Conservation (phyloP, 75 land plant species). For the Pseudotsuga menziesii region DNA sequence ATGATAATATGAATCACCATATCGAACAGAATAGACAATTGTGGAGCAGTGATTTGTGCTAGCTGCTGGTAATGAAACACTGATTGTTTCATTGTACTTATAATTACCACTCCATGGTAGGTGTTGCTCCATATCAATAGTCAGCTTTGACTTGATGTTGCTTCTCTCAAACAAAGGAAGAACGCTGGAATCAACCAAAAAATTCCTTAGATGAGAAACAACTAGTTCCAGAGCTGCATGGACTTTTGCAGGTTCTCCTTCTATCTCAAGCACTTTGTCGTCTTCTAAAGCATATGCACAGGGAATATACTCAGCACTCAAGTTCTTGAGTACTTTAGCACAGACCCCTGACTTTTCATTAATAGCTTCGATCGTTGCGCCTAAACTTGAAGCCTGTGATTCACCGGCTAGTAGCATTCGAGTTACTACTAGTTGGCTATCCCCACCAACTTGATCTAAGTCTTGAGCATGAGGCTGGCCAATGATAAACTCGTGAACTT, state of each 20-base stretch:
- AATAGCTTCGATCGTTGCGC: conserved; percentile 27
- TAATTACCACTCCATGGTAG: conserved; percentile 6
- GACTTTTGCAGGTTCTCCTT: conserved; percentile 22
- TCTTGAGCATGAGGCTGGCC: too few relatives aligned
- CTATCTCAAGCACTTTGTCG: conserved; percentile 27
- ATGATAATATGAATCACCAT: too few relatives aligned
- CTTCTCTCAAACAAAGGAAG: conserved; percentile 22
- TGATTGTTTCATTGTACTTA: background rate
- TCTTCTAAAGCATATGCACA: conserved; percentile 22
- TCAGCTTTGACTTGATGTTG: conserved; percentile 17
- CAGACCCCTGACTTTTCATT: background rate
- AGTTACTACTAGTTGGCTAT: too few relatives aligned
- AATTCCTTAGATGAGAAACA: conserved; percentile 17
- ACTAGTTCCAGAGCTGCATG: conserved; percentile 31
- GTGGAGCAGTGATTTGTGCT: background rate
- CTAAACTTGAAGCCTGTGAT: conserved; percentile 19
- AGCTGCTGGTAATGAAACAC: background rate
- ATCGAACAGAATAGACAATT: background rate
- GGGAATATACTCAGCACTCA: conserved; percentile 19
- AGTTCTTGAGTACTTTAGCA: background rate
- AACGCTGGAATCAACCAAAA: conserved; percentile 17
- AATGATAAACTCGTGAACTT: conserved; percentile 37
- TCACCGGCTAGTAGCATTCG: too few relatives aligned
- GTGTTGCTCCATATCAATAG: conserved; percentile 10
- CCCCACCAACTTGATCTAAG: background rate